phyloP scores from a whole-genome alignment of 768 basidiomycete species.

The Gloeostereum incarnatum region DNA sequence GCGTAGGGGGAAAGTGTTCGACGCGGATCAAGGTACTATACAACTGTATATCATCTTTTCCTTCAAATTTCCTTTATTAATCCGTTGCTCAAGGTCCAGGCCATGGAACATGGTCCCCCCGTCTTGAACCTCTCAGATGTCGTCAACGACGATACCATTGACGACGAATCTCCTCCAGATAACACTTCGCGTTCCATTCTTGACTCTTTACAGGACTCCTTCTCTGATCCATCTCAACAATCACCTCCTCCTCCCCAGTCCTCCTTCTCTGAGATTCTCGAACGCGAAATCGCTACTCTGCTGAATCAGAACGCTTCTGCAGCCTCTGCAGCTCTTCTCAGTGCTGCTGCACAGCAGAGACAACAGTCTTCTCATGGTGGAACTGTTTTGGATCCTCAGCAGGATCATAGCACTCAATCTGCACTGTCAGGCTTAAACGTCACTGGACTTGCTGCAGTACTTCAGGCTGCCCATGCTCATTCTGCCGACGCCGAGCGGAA shows the following conservation, averaged over 20 bases:
- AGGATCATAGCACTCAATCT: not conserved
- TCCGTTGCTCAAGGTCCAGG: too few relatives aligned
- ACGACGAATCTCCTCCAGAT: constrained; percentile 31
- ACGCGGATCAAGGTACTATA: too few relatives aligned
- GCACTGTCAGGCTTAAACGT: constrained; percentile 18
- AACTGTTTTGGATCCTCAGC: not conserved
- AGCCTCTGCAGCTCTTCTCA: constrained; percentile 53
- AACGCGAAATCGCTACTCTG: constrained; percentile 68
- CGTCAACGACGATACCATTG: constrained; percentile 71
- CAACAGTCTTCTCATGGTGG: constrained; percentile 21
- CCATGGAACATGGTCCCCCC: constrained; percentile 48
- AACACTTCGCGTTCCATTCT: not conserved
- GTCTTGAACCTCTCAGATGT: constrained; percentile 76
- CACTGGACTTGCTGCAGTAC: constrained; percentile 64
- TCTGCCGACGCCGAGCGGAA: constrained; percentile 30
- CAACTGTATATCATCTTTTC: too few relatives aligned
- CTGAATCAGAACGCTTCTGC: constrained; percentile 70
- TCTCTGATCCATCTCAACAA: constrained; percentile 18
- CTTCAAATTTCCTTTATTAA: too few relatives aligned
- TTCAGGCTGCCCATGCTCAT: constrained; percentile 69
- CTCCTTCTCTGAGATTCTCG: constrained; percentile 65
- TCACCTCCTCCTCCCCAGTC: constrained; percentile 33
- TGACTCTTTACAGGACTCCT: constrained; percentile 6
- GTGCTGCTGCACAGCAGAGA: constrained; percentile 60
- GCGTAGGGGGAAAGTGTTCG: not conserved